Conservation (phyloP, 768 basidiomycete genomes). For the Suillus plorans region DNA sequence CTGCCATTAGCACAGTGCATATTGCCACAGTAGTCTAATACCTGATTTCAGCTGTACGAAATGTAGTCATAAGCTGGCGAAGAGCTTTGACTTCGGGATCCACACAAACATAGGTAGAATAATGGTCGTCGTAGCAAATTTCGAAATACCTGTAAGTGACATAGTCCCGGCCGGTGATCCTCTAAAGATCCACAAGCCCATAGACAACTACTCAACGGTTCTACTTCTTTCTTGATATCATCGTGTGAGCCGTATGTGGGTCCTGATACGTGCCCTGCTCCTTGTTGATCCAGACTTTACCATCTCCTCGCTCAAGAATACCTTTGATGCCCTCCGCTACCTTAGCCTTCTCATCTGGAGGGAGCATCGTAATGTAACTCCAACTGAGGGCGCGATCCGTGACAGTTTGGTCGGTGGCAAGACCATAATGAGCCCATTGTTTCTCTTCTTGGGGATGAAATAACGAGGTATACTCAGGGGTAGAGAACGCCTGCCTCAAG, state of each 20-base stretch:
- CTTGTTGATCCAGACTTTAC: conserved; percentile 75
- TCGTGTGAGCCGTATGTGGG: conserved; percentile 68
- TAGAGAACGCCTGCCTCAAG: conserved; percentile 73
- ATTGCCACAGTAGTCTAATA: background rate
- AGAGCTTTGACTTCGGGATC: too few relatives aligned
- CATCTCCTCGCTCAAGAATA: conserved; percentile 62
- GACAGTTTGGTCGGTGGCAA: conserved; percentile 53
- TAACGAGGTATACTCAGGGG: conserved; percentile 51
- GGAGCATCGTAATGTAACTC: conserved; percentile 75
- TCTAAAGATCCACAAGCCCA: background rate
- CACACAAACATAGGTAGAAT: too few relatives aligned
- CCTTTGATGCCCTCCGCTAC: conserved; percentile 50
- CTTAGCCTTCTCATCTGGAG: conserved; percentile 52
- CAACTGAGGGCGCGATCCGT: conserved; percentile 75
- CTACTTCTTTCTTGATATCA: conserved; percentile 48
- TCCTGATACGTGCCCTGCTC: conserved; percentile 73
- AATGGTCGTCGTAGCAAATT: too few relatives aligned
- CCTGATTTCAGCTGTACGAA: background rate
- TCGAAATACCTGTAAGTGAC: too few relatives aligned
- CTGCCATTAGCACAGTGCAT: background rate
- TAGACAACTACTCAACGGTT: background rate
- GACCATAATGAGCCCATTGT: conserved; percentile 50
- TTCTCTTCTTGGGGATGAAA: conserved; percentile 64
- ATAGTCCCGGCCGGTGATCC: background rate
- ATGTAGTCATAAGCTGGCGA: background rate